A percentile compares a stretch with the other conserved stretches of the same genome.
Conservation (phyloP, 805 yeast species). For the Tetrapisispora pingtungensis region DNA sequence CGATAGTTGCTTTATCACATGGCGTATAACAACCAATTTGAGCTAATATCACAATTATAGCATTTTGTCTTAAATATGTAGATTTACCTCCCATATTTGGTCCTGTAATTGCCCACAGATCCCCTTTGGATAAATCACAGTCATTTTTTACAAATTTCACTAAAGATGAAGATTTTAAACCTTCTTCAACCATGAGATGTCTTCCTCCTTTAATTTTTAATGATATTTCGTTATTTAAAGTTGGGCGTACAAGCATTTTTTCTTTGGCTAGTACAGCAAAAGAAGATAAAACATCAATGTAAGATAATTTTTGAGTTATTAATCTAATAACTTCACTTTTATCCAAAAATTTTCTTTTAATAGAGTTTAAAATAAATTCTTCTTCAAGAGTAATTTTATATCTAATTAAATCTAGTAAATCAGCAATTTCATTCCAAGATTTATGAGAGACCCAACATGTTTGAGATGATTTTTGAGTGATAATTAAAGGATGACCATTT, state of each 20-base stretch:
- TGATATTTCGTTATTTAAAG: conserved; percentile 37
- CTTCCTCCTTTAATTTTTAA: conserved; percentile 57
- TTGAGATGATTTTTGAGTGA: conserved; percentile 33
- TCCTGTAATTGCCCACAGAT: conserved; percentile 64
- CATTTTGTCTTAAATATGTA: conserved; percentile 64
- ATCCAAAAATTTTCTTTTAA: conserved; percentile 39
- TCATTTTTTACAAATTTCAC: conserved; percentile 27
- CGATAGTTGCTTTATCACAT: conserved; percentile 50
- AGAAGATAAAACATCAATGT: conserved; percentile 61
- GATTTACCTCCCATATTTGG: conserved; percentile 89
- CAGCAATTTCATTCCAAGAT: conserved; percentile 47
- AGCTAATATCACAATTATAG: conserved; percentile 54
- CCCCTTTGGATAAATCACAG: conserved; percentile 19
- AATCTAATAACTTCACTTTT: conserved; percentile 39
- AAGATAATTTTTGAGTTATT: conserved; percentile 45
- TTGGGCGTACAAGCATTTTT: conserved; percentile 56
- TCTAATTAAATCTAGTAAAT: conserved; percentile 35
- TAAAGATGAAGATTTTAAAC: conserved; percentile 39
- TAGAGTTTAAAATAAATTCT: conserved; percentile 36
- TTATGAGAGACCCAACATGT: conserved; percentile 37
- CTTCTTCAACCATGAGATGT: conserved; percentile 80
- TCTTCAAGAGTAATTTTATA: conserved; percentile 48
- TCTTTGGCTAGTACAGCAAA: conserved; percentile 68
- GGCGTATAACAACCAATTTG: conserved; percentile 73
- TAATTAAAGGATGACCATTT: conserved; percentile 15